Base-by-base conservation (phyloP, 768 basidiomycete species). In the Rubroboletus satanas region DNA sequence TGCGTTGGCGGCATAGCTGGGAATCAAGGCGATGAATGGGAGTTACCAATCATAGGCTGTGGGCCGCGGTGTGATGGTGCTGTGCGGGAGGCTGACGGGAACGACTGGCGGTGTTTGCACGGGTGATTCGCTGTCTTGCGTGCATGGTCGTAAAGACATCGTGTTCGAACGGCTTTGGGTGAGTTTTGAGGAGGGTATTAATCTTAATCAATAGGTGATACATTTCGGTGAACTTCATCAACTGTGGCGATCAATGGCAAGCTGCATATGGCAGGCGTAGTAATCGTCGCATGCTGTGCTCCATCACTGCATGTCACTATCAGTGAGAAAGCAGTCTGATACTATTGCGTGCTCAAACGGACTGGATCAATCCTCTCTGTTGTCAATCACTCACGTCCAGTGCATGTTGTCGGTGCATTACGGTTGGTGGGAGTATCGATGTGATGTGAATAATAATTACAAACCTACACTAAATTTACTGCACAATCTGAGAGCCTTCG, bases 1-100 rank as follows among this genome's bases (percentile, higher is more conserved):
- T 47, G 59, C 9, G 60, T 45, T 14, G 66, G 65, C 21, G 65
- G 46, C 66, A 67, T 65, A 17, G n/a, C 17, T 26, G 14, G 36
- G 28, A 32, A 23, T 15, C 18, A 9, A 26, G 28, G 42, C 12
- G 29, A 15, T 36, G 47, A n/a, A 33, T 26, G 15, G 15, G 11
- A 18, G 17, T 4, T 10, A 14, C 28, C 4, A 32, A 15, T 45
- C n/a, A 31, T 31, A 14, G 18, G 14, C 45, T 48, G 37, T 41
- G 41, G 36, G 17, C n/a, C 23, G 15, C 43, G 10, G 21, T 21
- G 10, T 8, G 21, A 26, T 4, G 10, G 26, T 31, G 54, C 37
- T 49, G 35, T 45, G 26, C 15, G 5, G 15, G 56, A 62, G 64
- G 63, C 60, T 62, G 57, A 58, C 62, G 6, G 5, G 18, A 31